Percentiles rank a stretch among this genome's conserved stretches.
phyloP scores from a whole-genome alignment of 305 asterid genomes.

The Withania somnifera region DNA sequence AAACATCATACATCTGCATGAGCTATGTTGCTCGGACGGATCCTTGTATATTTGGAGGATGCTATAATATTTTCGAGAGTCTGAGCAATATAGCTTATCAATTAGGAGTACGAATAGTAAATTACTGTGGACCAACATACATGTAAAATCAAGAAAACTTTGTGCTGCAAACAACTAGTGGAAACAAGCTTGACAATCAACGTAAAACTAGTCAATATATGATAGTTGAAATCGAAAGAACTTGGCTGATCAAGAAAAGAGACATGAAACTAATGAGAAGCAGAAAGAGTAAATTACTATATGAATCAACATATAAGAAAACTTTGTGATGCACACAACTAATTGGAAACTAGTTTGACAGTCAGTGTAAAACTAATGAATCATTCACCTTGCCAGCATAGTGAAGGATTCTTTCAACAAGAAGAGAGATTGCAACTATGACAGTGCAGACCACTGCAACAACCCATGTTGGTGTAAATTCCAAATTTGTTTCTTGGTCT shows the following conservation, averaged over 20 bases:
- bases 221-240: neutral
- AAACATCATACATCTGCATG: neutral
- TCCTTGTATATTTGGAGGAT: neutral
- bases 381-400: conserved; percentile 40
- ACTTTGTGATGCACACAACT: neutral
- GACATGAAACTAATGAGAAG: neutral
- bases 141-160: neutral
- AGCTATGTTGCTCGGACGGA: neutral
- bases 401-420: conserved; percentile 51
- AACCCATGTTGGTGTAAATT: conserved; percentile 69
- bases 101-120: neutral
- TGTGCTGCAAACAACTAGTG: neutral
- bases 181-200: neutral
- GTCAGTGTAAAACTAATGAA: neutral
- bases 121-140: neutral
- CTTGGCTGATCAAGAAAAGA: neutral
- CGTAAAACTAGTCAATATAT: neutral
- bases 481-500: conserved; percentile 20
- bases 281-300: neutral
- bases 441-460: conserved; percentile 55
- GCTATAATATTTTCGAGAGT: neutral
- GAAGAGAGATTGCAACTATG: conserved; percentile 52
- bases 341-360: neutral
- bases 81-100: neutral
- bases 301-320: neutral